Conservation (phyloP, 768 basidiomycete species). For the Termitomyces eurrhizus region DNA sequence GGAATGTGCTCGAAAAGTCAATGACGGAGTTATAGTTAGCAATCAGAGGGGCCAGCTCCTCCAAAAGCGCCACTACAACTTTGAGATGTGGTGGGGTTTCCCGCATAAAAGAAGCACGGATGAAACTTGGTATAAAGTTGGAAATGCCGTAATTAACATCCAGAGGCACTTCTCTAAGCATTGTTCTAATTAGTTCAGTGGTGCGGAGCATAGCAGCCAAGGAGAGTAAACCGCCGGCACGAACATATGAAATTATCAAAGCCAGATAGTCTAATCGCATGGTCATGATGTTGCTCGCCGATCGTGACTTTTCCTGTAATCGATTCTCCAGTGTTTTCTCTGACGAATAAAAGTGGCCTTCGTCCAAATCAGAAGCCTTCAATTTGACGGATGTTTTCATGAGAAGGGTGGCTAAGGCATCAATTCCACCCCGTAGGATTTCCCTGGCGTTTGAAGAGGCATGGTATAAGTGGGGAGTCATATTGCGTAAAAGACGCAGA, state of each 20-base stretch:
- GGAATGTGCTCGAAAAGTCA: constrained; percentile 58
- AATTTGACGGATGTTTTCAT: constrained; percentile 40
- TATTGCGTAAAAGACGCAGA: constrained; percentile 53
- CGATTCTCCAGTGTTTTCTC: constrained; percentile 29
- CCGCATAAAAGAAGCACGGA: constrained; percentile 45
- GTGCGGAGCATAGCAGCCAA: constrained; percentile 38
- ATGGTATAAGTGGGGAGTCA: constrained; percentile 56
- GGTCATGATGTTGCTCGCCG: constrained; percentile 47
- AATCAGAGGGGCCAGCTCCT: constrained; percentile 53
- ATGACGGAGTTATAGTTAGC: constrained; percentile 42
- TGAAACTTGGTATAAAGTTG: constrained; percentile 50
- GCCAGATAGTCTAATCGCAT: constrained; percentile 68
- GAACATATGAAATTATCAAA: constrained; percentile 46
- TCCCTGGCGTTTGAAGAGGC: constrained; percentile 47
- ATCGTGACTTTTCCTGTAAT: constrained; percentile 38
- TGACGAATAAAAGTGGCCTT: constrained; percentile 21
- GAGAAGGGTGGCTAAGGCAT: constrained; percentile 59
- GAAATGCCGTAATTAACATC: constrained; percentile 38
- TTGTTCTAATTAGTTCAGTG: constrained; percentile 51
- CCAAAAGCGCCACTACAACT: constrained; percentile 47
- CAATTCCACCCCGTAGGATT: constrained; percentile 62
- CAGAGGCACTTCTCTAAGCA: constrained; percentile 50
- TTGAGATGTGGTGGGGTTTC: constrained; percentile 42
- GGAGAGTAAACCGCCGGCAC: constrained; percentile 46
- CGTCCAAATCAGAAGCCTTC: constrained; percentile 36